Evolutionary conservation across 164 flowering plant species (phyloP), one percentile per base, ranked within the genome.

Genomic region (Cinnamomum chago): DNA sequence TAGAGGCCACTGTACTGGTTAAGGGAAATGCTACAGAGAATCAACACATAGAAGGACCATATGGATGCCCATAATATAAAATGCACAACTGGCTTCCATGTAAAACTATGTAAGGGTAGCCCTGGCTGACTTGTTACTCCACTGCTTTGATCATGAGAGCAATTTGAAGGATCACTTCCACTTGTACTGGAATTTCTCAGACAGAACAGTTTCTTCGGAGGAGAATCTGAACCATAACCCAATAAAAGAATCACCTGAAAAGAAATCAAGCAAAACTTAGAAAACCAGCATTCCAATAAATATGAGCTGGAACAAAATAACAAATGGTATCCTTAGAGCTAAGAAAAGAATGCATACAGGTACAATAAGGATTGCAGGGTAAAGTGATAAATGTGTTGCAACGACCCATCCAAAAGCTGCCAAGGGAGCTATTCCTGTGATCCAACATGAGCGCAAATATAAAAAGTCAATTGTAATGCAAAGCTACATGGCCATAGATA

Each of bases 351-450:
- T 12, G 50, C 83, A 68, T 89, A 95, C 98, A 68, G 97, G 99
- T 73, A 95, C 84, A 14, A 91, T 74, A n/a, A 93, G 81, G 76
- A 89, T 77, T 50, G 82, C 85, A 52, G 98, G 98, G 84, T 92
- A 95, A 67, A 95, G 89, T 74, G 98, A 93, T 68, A 24, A 78
- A 86, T 95, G 99, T 17, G 95, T 83, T 47, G 97, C 92, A 78
- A 88, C 65, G 72, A 90, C 94, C 95, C 96, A 95, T 75, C 93
- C 99, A 89, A 95, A 90, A 71, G 98, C 98, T 62, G 99, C 97
- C 97, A 95, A 78, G 35, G 98, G 90, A 76, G 82, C 87, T 74
- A 79, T 40, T 65, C 97, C 97, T 95, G 89, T 52, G 71, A 11
- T 33, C 12, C 78, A 82, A 67, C 66, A 71, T 25, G 64, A 78